A percentile compares a stretch with the other conserved stretches of the same genome.
Conservation (phyloP, 192 early-diverging fungal species). For the Phycomyces nitens region DNA sequence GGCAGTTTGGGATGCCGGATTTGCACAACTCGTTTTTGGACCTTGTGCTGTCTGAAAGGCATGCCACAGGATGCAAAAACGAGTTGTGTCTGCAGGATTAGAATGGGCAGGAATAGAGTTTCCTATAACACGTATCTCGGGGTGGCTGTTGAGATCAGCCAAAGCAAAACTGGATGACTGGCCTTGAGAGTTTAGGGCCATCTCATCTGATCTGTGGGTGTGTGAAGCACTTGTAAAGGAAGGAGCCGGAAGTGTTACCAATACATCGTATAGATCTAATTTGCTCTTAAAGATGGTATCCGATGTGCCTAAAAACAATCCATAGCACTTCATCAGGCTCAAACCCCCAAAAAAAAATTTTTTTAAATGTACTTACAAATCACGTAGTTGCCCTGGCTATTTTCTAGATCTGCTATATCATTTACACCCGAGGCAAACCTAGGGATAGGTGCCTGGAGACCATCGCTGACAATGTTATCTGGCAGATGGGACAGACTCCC, state of each 20-base stretch:
- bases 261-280: constrained; percentile 42
- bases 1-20: no score
- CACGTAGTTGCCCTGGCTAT: constrained; percentile 37
- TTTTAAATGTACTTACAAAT: constrained; percentile 47
- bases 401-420: constrained; percentile 40
- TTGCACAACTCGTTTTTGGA: no score
- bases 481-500: constrained; percentile 32
- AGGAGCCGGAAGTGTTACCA: constrained; percentile 37
- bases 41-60: neutral
- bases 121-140: neutral
- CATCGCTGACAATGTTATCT: constrained; percentile 6
- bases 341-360: no score
- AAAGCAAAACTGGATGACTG: neutral
- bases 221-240: neutral
- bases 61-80: constrained; percentile 41
- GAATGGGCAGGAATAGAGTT: constrained; percentile 3
- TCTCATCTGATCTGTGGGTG: neutral
- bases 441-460: constrained; percentile 31
- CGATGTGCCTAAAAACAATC: constrained; percentile 42
- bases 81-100: constrained; percentile 35
- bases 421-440: constrained; percentile 47
- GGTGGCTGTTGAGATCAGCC: neutral
- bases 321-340: neutral
- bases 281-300: constrained; percentile 48
- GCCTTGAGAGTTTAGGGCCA: neutral